Evolutionary conservation across 805 yeast species (phyloP).

Genomic region (Tetrapisispora arboricola): DNA sequence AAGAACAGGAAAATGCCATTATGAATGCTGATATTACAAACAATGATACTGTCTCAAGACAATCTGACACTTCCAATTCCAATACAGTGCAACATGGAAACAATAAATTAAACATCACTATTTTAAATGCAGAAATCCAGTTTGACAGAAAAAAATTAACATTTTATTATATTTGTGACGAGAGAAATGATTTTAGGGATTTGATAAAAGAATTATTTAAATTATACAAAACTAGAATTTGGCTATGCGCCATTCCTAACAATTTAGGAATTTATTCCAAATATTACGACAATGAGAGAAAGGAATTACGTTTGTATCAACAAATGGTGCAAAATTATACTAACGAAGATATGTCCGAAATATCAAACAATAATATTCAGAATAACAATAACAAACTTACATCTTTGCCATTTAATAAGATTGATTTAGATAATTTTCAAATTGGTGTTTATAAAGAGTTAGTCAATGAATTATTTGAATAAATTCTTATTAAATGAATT

Average conservation of each 20-base stretch:
- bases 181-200: constrained; percentile 63
- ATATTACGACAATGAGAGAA: constrained; percentile 24
- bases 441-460: constrained; percentile 30
- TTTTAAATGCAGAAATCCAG: constrained; percentile 71
- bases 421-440: constrained; percentile 29
- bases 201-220: constrained; percentile 64
- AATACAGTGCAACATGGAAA: constrained; percentile 6
- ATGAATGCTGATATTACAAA: constrained; percentile 5
- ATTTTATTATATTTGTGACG: constrained; percentile 54
- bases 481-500: constrained; percentile 3
- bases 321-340: constrained; percentile 27
- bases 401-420: constrained; percentile 24
- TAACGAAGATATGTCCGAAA: constrained; percentile 18
- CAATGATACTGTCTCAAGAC: too few relatives aligned
- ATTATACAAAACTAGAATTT: constrained; percentile 67
- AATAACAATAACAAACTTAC: neutral
- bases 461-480: constrained; percentile 20
- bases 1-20: constrained; percentile 7
- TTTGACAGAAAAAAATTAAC: constrained; percentile 71
- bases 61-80: neutral
- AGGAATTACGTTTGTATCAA: constrained; percentile 26
- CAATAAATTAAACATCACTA: constrained; percentile 38
- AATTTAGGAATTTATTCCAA: constrained; percentile 24
- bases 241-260: constrained; percentile 65
- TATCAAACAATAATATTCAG: constrained; percentile 8